Percentiles rank a stretch among this genome's conserved stretches.
Conservation (phyloP, 768 basidiomycete species). For the Boletus rufocinnamomeus region DNA sequence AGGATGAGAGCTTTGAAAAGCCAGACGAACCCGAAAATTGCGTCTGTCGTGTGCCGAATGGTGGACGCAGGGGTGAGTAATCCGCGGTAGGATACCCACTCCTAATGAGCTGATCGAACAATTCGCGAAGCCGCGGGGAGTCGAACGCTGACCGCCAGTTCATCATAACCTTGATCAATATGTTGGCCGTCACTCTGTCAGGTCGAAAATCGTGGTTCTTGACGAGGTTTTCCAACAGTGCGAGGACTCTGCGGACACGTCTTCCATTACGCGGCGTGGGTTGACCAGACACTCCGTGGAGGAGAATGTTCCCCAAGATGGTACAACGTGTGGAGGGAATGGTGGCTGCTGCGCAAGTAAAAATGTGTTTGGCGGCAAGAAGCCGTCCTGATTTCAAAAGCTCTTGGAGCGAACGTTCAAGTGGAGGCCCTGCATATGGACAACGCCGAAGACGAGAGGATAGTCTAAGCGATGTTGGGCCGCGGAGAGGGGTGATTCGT, state of each 20-base stretch:
- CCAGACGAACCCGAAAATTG: constrained; percentile 19
- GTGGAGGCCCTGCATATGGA: constrained; percentile 7
- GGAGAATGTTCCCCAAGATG: constrained; percentile 55
- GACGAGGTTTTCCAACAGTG: constrained; percentile 45
- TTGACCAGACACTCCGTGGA: constrained; percentile 45
- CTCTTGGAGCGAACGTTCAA: constrained; percentile 24
- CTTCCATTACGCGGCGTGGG: constrained; percentile 43
- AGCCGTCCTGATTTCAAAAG: constrained; percentile 39
- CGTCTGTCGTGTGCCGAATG: constrained; percentile 44
- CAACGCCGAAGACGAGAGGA: constrained; percentile 19
- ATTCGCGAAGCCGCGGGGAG: constrained; percentile 42
- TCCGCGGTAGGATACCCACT: constrained; percentile 55
- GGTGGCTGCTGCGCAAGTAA: constrained; percentile 30
- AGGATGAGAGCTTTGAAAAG: constrained; percentile 42
- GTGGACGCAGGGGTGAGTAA: constrained; percentile 37
- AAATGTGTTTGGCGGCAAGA: constrained; percentile 46
- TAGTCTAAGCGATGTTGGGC: constrained; percentile 14
- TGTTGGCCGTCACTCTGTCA: constrained; percentile 71
- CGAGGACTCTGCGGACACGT: constrained; percentile 44
- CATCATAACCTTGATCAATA: constrained; percentile 62
- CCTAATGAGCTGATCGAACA: constrained; percentile 68
- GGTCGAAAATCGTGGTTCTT: constrained; percentile 51
- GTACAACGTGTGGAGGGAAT: constrained; percentile 41
- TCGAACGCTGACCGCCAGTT: constrained; percentile 50
- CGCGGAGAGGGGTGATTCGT: constrained; percentile 4